These are phyloP conservation scores for Kwoniella sp. DNA, from an alignment of 768 basidiomycete genomes.

Conservation along the genomic window DNA sequence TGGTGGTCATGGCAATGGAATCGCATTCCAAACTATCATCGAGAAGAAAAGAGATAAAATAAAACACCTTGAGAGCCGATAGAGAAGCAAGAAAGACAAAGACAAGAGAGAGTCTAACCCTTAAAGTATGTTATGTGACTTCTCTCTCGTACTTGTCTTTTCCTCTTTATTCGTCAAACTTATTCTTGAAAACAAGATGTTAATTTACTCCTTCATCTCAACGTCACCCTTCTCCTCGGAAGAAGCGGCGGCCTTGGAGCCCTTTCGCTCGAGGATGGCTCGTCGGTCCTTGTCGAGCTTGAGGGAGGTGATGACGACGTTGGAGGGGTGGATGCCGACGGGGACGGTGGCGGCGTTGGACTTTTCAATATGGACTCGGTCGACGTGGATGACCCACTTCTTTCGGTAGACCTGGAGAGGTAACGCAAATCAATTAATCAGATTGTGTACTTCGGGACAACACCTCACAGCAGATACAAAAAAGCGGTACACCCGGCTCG, in stretches of 20 bases:
- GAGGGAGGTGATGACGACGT: slow-evolving; percentile 88
- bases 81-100: neutral
- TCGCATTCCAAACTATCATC: slow-evolving; percentile 11
- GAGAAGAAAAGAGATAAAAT: neutral
- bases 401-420: slow-evolving; percentile 84
- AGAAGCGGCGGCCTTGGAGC: slow-evolving; percentile 40
- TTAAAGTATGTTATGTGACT: too few relatives aligned
- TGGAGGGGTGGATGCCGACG: slow-evolving; percentile 95
- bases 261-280: slow-evolving; percentile 57
- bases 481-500: neutral
- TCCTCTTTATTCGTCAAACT: too few relatives aligned
- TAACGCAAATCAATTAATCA: too few relatives aligned
- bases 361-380: slow-evolving; percentile 96
- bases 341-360: slow-evolving; percentile 91
- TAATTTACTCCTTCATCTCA: slow-evolving; percentile 55
- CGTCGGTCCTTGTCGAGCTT: slow-evolving; percentile 62
- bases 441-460: too few relatives aligned
- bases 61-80: slow-evolving; percentile 4
- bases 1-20: slow-evolving; percentile 12
- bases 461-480: neutral
- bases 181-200: too few relatives aligned
- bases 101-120: neutral
- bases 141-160: too few relatives aligned
- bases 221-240: slow-evolving; percentile 50
- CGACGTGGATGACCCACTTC: slow-evolving; percentile 98